A percentile compares a stretch with the other conserved stretches of the same genome.
phyloP scores from a whole-genome alignment of 169 alveolate species.

The Neospora caninum region DNA sequence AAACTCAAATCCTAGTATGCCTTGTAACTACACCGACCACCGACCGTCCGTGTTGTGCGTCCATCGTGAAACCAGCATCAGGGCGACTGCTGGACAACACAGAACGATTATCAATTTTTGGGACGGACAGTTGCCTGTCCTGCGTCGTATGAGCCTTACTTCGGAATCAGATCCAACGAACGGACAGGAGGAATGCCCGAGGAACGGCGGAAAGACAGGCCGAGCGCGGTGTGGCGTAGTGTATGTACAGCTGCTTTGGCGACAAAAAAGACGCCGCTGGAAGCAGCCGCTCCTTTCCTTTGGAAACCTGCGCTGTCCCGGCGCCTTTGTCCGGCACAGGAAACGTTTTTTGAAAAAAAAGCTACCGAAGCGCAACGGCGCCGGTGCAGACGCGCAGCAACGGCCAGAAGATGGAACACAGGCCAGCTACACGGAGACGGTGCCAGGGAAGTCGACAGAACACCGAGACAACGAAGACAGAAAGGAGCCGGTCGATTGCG shows the following conservation, averaged over 20 bases:
- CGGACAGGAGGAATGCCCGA: neutral
- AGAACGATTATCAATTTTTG: no score
- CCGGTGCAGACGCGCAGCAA: neutral
- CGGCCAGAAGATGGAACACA: neutral
- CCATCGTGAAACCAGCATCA: no score
- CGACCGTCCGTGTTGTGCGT: no score
- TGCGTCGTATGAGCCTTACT: no score
- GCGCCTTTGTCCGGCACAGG: neutral
- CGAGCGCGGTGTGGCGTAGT: neutral
- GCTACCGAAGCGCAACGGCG: neutral
- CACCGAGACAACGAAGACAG: neutral
- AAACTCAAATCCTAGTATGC: no score
- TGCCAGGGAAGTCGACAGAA: neutral
- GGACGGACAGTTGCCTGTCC: no score
- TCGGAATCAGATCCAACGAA: no score
- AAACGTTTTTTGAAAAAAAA: neutral
- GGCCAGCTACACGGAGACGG: neutral
- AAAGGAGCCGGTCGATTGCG: neutral
- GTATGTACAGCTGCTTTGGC: neutral
- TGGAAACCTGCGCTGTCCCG: neutral
- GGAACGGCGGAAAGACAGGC: neutral
- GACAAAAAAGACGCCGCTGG: neutral
- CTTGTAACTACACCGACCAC: no score
- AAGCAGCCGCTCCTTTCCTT: neutral
- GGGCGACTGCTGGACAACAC: no score